Conservation (phyloP, 2,329 filamentous ascomycete genomes). For the Parascedosporium putredinis region DNA sequence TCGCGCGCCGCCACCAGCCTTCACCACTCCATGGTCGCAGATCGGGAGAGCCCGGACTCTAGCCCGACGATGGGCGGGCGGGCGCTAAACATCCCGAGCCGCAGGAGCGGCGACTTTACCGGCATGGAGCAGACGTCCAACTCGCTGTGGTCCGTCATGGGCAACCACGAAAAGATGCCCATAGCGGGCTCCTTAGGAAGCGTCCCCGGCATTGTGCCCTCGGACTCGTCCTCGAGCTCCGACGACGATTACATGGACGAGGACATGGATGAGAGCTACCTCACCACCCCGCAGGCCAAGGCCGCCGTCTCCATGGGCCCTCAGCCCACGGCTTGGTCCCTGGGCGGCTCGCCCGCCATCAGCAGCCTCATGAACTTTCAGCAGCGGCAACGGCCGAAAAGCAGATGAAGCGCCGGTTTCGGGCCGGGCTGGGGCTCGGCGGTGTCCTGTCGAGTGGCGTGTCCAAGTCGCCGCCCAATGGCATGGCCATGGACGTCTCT, state of each 20-base stretch:
- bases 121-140: slow-evolving; percentile 56
- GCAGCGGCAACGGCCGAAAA: slow-evolving; percentile 62
- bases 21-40: slow-evolving; percentile 88
- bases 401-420: slow-evolving; percentile 48
- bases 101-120: slow-evolving; percentile 36
- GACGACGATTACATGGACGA: slow-evolving; percentile 63
- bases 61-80: slow-evolving; percentile 71
- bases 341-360: slow-evolving; percentile 28
- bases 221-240: slow-evolving; percentile 66
- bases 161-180: slow-evolving; percentile 56
- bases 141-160: slow-evolving; percentile 61
- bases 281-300: slow-evolving; percentile 62
- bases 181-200: slow-evolving; percentile 73
- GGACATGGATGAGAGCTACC: slow-evolving; percentile 68
- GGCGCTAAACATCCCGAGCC: slow-evolving; percentile 51
- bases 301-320: background rate
- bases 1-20: slow-evolving; percentile 86
- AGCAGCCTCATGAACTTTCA: slow-evolving; percentile 71
- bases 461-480: slow-evolving; percentile 65
- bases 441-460: slow-evolving; percentile 23
- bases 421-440: slow-evolving; percentile 39
- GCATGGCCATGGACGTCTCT: slow-evolving; percentile 21
- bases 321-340: slow-evolving; percentile 50
- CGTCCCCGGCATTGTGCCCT: slow-evolving; percentile 54
- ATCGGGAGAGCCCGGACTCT: slow-evolving; percentile 78